Conservation (phyloP, 805 yeast genomes). For the Yueomyces sp. region DNA sequence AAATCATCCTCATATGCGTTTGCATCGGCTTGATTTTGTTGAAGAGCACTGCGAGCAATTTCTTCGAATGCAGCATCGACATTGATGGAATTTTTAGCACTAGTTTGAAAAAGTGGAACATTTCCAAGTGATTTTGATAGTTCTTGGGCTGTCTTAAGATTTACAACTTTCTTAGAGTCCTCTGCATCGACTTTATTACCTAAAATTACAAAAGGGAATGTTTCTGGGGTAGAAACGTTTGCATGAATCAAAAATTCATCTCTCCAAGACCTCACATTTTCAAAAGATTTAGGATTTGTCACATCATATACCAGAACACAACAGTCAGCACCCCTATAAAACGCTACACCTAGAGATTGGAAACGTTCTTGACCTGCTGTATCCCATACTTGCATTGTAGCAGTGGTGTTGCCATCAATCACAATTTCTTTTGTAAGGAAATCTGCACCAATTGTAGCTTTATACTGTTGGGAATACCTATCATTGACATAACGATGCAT, state of each 20-base stretch:
- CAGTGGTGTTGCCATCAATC: slow-evolving; percentile 39
- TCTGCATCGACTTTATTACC: slow-evolving; percentile 95
- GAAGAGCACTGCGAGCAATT: slow-evolving; percentile 87
- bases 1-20: slow-evolving; percentile 88
- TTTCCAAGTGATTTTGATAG: slow-evolving; percentile 55
- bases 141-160: slow-evolving; percentile 46
- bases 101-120: slow-evolving; percentile 89
- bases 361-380: slow-evolving; percentile 98
- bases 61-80: slow-evolving; percentile 94
- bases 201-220: slow-evolving; percentile 87
- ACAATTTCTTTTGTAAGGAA: slow-evolving; percentile 82
- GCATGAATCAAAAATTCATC: slow-evolving; percentile 93
- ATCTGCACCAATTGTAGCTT: slow-evolving; percentile 97
- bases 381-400: slow-evolving; percentile 78
- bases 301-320: slow-evolving; percentile 94
- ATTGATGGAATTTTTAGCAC: slow-evolving; percentile 92
- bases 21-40: slow-evolving; percentile 59
- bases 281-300: slow-evolving; percentile 86
- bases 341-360: slow-evolving; percentile 93
- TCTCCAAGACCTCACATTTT: slow-evolving; percentile 79
- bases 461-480: slow-evolving; percentile 88
- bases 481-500: slow-evolving; percentile 97
- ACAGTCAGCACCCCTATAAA: slow-evolving; percentile 96
- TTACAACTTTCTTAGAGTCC: slow-evolving; percentile 68
- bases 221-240: slow-evolving; percentile 84